Percentiles rank a stretch among this genome's conserved stretches.
phyloP scores from a whole-genome alignment of 2,329 filamentous ascomycete genomes.

The Aureobasidium sp. region DNA sequence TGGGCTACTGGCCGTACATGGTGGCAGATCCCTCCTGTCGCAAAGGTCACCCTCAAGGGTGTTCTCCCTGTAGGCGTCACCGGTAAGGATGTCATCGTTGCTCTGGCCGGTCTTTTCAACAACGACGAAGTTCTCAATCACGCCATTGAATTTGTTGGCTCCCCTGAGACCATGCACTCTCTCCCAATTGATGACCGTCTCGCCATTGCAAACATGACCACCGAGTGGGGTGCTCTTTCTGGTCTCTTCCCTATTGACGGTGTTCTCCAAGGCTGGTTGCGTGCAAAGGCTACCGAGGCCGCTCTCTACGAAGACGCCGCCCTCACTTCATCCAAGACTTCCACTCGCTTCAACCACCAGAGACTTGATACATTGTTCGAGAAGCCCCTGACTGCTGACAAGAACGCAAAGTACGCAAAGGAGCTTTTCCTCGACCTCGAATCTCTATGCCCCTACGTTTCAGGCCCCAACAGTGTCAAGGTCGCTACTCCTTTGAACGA shows the following conservation, averaged over 20 bases:
- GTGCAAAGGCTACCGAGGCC: conserved; percentile 65
- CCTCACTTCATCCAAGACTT: conserved; percentile 39
- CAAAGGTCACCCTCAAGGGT: conserved; percentile 71
- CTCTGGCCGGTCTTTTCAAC: conserved; percentile 79
- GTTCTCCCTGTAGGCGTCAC: conserved; percentile 70
- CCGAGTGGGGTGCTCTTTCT: conserved; percentile 69
- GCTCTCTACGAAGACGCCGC: conserved; percentile 52
- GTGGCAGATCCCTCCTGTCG: conserved; percentile 83
- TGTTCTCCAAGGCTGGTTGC: conserved; percentile 64
- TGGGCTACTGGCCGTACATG: conserved; percentile 79
- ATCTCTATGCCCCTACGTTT: conserved; percentile 74
- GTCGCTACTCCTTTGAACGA: conserved; percentile 69
- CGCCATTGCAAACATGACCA: conserved; percentile 74
- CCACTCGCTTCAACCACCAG: conserved; percentile 62
- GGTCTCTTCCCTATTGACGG: conserved; percentile 76
- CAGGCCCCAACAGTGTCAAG: conserved; percentile 89
- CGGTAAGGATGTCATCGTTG: conserved; percentile 90
- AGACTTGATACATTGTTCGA: conserved; percentile 64
- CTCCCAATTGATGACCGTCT: conserved; percentile 67
- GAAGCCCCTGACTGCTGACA: conserved; percentile 63
- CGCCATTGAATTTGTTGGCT: conserved; percentile 78
- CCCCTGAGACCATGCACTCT: conserved; percentile 66
- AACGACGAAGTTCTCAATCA: conserved; percentile 87
- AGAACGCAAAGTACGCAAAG: conserved; percentile 75
- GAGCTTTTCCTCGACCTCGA: conserved; percentile 73